These are phyloP conservation scores for Haplosporangium gracile DNA, from an alignment of 192 early-diverging fungal genomes.

Conservation along the genomic window DNA sequence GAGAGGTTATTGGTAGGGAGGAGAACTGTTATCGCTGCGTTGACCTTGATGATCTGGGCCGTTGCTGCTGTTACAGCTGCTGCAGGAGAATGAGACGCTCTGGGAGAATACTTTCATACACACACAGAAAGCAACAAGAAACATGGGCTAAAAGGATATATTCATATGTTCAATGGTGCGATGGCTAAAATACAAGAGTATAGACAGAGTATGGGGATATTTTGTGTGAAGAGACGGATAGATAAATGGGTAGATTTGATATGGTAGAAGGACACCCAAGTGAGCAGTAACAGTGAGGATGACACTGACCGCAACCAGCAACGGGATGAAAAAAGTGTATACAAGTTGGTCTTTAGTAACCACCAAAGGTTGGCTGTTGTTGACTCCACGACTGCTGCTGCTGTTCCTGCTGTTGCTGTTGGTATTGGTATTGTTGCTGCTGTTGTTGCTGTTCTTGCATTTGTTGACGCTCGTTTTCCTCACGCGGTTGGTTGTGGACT, in stretches of 20 bases:
- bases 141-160: too few relatives aligned
- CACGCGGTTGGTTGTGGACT: background rate
- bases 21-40: background rate
- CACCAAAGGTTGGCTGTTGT: conserved; percentile 14
- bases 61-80: background rate
- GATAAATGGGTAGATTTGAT: too few relatives aligned
- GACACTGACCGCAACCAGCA: background rate
- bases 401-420: conserved; percentile 21
- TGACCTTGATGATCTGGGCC: background rate
- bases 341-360: background rate
- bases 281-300: too few relatives aligned
- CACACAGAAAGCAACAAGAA: too few relatives aligned
- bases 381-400: conserved; percentile 18
- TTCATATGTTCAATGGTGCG: too few relatives aligned
- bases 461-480: background rate
- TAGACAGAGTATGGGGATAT: too few relatives aligned
- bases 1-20: background rate
- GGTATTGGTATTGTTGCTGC: background rate
- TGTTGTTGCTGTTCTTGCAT: background rate
- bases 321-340: background rate
- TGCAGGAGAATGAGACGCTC: too few relatives aligned
- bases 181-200: too few relatives aligned
- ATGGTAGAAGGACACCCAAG: too few relatives aligned
- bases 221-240: too few relatives aligned
- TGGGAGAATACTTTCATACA: too few relatives aligned